A percentile compares a stretch with the other conserved stretches of the same genome.
Evolutionary conservation across 2,329 filamentous ascomycete species (phyloP).

Genomic region (Endoconidiophora laricicola): DNA sequence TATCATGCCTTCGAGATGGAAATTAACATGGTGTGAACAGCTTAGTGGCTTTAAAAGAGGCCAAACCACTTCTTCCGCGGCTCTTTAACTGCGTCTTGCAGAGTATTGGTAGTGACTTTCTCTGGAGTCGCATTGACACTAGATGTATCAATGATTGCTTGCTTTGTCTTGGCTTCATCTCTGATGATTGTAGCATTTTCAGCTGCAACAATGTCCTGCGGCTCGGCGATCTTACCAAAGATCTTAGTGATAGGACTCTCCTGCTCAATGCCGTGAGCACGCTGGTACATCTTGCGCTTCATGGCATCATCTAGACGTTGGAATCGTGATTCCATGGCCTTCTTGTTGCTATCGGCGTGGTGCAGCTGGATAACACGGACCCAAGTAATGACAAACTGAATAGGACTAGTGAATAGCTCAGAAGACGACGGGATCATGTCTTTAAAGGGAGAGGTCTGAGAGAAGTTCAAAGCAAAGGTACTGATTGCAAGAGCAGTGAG

Average conservation of each 20-base stretch:
- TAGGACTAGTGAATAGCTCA: constrained; percentile 52
- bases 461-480: constrained; percentile 66
- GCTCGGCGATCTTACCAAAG: constrained; percentile 22
- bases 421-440: constrained; percentile 60
- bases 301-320: constrained; percentile 67
- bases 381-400: constrained; percentile 47
- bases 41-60: constrained; percentile 3
- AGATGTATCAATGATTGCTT: constrained; percentile 11
- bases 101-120: no score
- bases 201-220: constrained; percentile 23
- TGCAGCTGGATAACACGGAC: constrained; percentile 62
- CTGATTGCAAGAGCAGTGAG: constrained; percentile 51
- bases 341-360: constrained; percentile 49
- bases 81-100: background rate
- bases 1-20: background rate
- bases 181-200: constrained; percentile 15
- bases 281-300: constrained; percentile 72
- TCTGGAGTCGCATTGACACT: background rate
- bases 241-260: constrained; percentile 36
- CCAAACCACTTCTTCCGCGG: constrained; percentile 13
- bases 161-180: constrained; percentile 7
- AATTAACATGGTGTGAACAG: background rate
- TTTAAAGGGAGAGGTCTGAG: constrained; percentile 58
- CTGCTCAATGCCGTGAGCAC: constrained; percentile 65
- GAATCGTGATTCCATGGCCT: constrained; percentile 55